Evolutionary conservation across 352 stramenopile genomes (phyloP), one percentile per base, ranked within the genome.

Genomic region (Pythium rhizo-oryzae): DNA sequence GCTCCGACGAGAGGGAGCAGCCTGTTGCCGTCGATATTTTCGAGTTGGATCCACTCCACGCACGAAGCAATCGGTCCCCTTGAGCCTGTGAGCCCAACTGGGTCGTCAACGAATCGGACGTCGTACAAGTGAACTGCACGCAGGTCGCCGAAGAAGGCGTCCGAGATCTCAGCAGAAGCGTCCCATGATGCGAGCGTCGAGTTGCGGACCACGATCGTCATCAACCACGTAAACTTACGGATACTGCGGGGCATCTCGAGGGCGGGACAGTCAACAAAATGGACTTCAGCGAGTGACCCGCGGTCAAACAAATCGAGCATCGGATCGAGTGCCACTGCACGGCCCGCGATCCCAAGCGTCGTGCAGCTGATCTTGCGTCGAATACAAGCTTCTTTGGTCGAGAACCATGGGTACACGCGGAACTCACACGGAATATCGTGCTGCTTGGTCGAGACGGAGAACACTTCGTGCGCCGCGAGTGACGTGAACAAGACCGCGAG

Each of bases 351-450:
- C 1, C 30, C 30, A 12, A 58, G 28, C 11, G 11, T 21, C 8
- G 51, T 15, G 30, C 54, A 61, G 11, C 50, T 12, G 21, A 61
- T 61, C 33, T 33, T 12, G 1, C 54, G 54, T 5, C 33, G 18
- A 23, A 61, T 18, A 30, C 54, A 61, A 1, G 54, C 35, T 16
- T 61, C 37, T 35, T 61, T 61, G 0, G 33, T 30, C n/a, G 54
- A 61, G 37, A 61, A 61, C 54, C 54, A 61, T 19, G 54, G 54
- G 13, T 61, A 18, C 19, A 61, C 35, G 19, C 54, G 54, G 37
- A 50, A 16, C 1, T 5, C 8, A 37, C 54, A 67, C 1, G 49
- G 41, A 24, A 19, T 50, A 18, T n/a, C 15, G 15, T n/a, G 43
- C 15, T 63, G 57, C 41, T 65, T 28, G 46, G 30, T 24, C 16